Evolutionary conservation across 495 filamentous ascomycete species (phyloP).

Genomic region (Apiosordaria backusii): DNA sequence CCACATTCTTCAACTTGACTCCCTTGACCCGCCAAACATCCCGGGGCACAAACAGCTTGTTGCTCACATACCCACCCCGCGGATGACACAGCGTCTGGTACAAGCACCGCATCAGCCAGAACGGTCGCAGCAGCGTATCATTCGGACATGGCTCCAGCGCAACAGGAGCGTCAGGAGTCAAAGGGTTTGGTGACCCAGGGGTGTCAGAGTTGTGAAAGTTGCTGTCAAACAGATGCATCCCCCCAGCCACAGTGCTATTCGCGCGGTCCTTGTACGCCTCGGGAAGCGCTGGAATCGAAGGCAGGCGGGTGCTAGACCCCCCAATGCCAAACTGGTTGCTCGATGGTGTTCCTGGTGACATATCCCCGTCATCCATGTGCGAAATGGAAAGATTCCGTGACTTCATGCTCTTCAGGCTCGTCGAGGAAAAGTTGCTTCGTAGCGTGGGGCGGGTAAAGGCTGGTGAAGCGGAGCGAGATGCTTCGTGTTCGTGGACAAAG

Average conservation of each 20-base stretch:
- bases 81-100: conserved; percentile 92
- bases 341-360: conserved; percentile 70
- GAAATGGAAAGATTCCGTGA: conserved; percentile 73
- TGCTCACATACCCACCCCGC: conserved; percentile 86
- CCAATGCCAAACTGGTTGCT: conserved; percentile 57
- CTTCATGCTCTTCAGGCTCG: conserved; percentile 67
- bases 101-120: conserved; percentile 92
- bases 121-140: conserved; percentile 80
- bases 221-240: conserved; percentile 78
- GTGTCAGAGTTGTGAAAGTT: conserved; percentile 72
- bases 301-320: conserved; percentile 35
- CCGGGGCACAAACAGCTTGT: conserved; percentile 82
- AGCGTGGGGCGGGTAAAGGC: conserved; percentile 48
- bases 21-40: conserved; percentile 94
- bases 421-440: conserved; percentile 75
- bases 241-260: conserved; percentile 56
- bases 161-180: conserved; percentile 53
- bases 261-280: conserved; percentile 50
- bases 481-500: conserved; percentile 27
- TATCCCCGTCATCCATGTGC: conserved; percentile 62
- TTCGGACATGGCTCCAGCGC: conserved; percentile 89
- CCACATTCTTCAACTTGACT: conserved; percentile 82
- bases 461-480: conserved; percentile 39
- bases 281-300: conserved; percentile 58
- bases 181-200: conserved; percentile 62